Conservation (phyloP, 805 yeast genomes). For the Peterozyma xylosa region DNA sequence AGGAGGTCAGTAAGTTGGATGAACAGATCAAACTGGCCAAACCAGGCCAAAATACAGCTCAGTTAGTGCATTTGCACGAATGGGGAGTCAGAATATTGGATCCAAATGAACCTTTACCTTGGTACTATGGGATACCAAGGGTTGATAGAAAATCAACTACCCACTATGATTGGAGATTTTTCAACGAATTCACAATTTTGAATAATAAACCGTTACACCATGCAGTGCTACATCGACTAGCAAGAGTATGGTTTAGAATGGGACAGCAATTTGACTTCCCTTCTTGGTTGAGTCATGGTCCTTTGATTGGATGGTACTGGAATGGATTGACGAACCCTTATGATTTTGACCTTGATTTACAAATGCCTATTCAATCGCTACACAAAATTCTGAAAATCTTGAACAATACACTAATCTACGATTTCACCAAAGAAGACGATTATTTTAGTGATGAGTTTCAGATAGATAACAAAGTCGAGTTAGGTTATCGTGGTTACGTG, state of each 20-base stretch:
- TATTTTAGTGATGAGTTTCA: conserved; percentile 47
- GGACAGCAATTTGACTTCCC: conserved; percentile 31
- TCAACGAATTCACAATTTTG: conserved; percentile 26
- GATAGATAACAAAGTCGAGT: conserved; percentile 19
- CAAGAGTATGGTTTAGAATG: conserved; percentile 41
- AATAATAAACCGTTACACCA: conserved; percentile 27
- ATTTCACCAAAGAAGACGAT: conserved; percentile 22
- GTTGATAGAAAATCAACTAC: conserved; percentile 5
- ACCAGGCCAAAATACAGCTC: conserved; percentile 4
- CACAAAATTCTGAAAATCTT: conserved; percentile 28
- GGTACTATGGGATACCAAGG: conserved; percentile 9
- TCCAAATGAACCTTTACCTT: conserved; percentile 6
- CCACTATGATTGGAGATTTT: conserved; percentile 47
- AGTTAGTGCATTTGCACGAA: conserved; percentile 3
- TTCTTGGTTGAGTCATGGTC: conserved; percentile 58
- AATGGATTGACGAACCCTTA: conserved; percentile 51
- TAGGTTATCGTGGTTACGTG: conserved; percentile 8
- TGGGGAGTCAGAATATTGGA: conserved; percentile 8
- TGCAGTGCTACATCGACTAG: conserved; percentile 30
- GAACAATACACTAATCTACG: conserved; percentile 39
- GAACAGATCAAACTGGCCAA: conserved; percentile 4
- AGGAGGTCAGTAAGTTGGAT: conserved; percentile 4
- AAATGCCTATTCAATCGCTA: conserved; percentile 34
- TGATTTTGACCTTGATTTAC: conserved; percentile 56
- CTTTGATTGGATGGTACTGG: conserved; percentile 53